Conservation (phyloP, 2,329 filamentous ascomycete genomes). For the Aspergillus fructus region DNA sequence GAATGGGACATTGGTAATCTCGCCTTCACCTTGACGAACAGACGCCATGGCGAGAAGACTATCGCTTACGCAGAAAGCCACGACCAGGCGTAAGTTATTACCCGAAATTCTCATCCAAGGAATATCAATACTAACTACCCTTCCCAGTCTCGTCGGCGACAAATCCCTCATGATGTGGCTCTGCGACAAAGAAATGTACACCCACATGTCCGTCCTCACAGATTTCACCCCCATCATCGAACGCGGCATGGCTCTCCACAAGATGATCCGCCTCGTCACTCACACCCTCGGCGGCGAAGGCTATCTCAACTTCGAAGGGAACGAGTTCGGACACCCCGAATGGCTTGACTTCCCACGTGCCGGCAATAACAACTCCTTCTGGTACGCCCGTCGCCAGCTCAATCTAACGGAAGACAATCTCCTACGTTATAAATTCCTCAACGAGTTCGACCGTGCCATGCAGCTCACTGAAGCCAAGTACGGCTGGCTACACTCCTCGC, state of each 20-base stretch:
- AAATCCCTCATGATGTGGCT: constrained; percentile 98
- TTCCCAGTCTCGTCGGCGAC: constrained; percentile 79
- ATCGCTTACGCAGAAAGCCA: constrained; percentile 98
- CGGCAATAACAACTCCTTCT: constrained; percentile 90
- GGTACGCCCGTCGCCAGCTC: constrained; percentile 89
- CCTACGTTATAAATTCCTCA: constrained; percentile 85
- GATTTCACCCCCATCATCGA: constrained; percentile 86
- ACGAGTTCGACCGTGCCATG: constrained; percentile 92
- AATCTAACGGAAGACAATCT: constrained; percentile 85
- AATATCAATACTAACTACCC: neutral
- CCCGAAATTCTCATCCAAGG: too few relatives aligned
- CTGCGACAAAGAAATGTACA: constrained; percentile 95
- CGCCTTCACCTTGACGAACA: constrained; percentile 84
- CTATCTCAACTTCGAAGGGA: constrained; percentile 97
- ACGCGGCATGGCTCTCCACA: constrained; percentile 88
- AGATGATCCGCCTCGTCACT: constrained; percentile 94
- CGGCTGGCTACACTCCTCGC: constrained; percentile 81
- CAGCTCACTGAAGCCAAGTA: constrained; percentile 83
- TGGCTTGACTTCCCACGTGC: constrained; percentile 98
- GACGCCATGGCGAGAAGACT: constrained; percentile 93
- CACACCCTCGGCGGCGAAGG: constrained; percentile 91
- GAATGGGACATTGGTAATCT: constrained; percentile 89
- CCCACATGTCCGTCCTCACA: constrained; percentile 86
- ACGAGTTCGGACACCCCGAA: constrained; percentile 97
- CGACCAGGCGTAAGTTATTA: constrained; percentile 82